Percentiles rank a stretch among this genome's conserved stretches.
Evolutionary conservation across 139 green algal species (phyloP).

Genomic region (Marvania coccoides): DNA sequence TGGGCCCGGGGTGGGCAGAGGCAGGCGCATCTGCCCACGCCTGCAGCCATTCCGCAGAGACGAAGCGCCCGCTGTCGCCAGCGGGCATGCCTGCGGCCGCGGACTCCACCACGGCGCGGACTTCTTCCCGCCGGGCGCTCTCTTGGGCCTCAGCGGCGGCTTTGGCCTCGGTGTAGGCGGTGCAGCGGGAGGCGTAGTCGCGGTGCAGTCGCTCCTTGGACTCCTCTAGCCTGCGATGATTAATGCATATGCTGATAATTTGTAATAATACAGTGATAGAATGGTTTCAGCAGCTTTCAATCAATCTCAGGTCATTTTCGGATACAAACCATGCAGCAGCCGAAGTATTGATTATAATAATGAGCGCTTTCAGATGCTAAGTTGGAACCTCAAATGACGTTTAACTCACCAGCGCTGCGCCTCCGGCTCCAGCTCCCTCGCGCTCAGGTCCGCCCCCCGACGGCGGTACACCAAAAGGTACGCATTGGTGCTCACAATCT

Average conservation of each 20-base stretch:
- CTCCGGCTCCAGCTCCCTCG: neutral
- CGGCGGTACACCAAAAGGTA: slow-evolving; percentile 73
- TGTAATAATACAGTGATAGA: neutral
- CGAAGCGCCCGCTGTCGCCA: slow-evolving; percentile 23
- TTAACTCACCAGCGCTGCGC: neutral
- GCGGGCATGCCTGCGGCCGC: neutral
- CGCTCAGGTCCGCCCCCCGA: slow-evolving; percentile 5
- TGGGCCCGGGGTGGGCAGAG: neutral
- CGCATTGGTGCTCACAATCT: slow-evolving; percentile 46
- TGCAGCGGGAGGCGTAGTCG: neutral
- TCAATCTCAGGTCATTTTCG: no score
- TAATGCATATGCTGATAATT: no score
- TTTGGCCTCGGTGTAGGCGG: slow-evolving; percentile 9
- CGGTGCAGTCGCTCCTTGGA: neutral
- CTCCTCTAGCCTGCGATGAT: neutral
- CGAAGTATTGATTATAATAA: no score
- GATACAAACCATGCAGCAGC: no score
- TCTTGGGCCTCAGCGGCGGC: neutral
- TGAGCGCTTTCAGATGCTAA: no score
- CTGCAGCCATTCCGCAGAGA: slow-evolving; percentile 30
- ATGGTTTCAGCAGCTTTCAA: no score
- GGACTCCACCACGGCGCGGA: slow-evolving; percentile 25
- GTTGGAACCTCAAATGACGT: no score
- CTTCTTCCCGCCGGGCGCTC: slow-evolving; percentile 12
- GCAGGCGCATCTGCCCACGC: slow-evolving; percentile 28